phyloP scores from a whole-genome alignment of 2,329 filamentous ascomycete genomes.

The Tricladium varicosporioides region DNA sequence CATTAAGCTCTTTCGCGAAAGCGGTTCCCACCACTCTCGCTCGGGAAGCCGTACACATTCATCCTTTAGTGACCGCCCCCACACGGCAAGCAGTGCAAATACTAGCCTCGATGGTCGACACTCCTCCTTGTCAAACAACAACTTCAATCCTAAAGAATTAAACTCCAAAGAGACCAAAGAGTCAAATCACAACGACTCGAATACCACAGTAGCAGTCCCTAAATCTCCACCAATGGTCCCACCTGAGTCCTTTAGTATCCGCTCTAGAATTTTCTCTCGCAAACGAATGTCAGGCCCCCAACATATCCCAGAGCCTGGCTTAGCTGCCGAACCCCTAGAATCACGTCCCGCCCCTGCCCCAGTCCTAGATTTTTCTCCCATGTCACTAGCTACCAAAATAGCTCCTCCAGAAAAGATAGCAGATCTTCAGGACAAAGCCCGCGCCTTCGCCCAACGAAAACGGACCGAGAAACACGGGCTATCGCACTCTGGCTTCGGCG shows the following conservation, averaged over 20 bases:
- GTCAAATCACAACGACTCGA: no score
- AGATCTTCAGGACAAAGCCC: no score
- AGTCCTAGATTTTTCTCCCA: not conserved
- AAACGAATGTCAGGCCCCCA: not conserved
- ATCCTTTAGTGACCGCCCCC: slow-evolving; percentile 1
- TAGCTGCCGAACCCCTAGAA: no score
- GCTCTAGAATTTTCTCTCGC: not conserved
- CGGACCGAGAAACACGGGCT: no score
- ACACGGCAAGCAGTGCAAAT: slow-evolving; percentile 10
- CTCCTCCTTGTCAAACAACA: not conserved
- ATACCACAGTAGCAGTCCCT: not conserved
- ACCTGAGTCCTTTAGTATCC: not conserved
- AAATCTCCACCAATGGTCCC: not conserved
- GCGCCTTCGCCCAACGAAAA: no score
- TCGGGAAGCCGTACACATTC: not conserved
- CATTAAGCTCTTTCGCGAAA: slow-evolving; percentile 14
- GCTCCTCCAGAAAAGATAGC: no score
- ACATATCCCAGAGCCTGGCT: not conserved
- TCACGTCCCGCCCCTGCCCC: not conserved
- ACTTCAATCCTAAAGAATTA: not conserved
- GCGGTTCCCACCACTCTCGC: not conserved
- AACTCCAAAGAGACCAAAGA: no score
- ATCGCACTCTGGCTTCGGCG: no score
- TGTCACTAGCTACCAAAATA: not conserved
- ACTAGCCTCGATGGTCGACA: slow-evolving; percentile 5